These are phyloP conservation scores for Pinus tabuliformis DNA, from an alignment of 75 land plant genomes.

Conservation along the genomic window DNA sequence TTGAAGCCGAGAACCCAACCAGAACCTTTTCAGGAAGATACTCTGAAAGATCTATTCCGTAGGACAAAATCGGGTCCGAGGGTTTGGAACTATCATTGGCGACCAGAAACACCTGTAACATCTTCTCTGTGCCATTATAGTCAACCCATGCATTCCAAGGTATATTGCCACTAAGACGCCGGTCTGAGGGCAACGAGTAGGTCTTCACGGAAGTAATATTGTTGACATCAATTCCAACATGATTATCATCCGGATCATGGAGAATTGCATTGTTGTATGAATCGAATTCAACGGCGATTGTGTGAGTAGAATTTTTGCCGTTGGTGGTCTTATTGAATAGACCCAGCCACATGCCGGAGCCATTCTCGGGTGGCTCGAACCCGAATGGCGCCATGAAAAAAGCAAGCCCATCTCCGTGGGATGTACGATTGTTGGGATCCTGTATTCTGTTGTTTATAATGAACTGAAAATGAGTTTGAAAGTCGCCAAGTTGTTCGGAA, in stretches of 20 bases:
- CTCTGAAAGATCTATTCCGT: constrained; percentile 2
- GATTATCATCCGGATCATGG: constrained; percentile 26
- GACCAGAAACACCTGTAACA: constrained; percentile 4
- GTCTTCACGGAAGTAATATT: constrained; percentile 18
- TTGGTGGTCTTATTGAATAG: constrained; percentile 20
- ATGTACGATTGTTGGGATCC: neutral
- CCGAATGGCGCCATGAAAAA: constrained; percentile 35
- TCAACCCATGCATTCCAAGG: constrained; percentile 18
- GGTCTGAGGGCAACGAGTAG: neutral
- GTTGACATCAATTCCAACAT: constrained; percentile 44
- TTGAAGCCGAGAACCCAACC: constrained; percentile 47
- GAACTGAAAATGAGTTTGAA: neutral
- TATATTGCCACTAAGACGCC: constrained; percentile 13
- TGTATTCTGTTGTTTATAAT: neutral
- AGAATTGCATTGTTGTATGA: constrained; percentile 1
- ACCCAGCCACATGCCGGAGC: constrained; percentile 27
- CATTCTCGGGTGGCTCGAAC: constrained; percentile 12
- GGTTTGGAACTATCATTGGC: neutral
- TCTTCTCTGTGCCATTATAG: constrained; percentile 13
- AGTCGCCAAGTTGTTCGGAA: neutral
- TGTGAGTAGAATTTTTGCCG: neutral
- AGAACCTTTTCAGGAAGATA: constrained; percentile 13
- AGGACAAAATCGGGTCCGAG: neutral
- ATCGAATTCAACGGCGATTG: constrained; percentile 35
- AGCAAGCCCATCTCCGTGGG: constrained; percentile 33